Conservation (phyloP, 768 basidiomycete genomes). For the Suillus americanus region DNA sequence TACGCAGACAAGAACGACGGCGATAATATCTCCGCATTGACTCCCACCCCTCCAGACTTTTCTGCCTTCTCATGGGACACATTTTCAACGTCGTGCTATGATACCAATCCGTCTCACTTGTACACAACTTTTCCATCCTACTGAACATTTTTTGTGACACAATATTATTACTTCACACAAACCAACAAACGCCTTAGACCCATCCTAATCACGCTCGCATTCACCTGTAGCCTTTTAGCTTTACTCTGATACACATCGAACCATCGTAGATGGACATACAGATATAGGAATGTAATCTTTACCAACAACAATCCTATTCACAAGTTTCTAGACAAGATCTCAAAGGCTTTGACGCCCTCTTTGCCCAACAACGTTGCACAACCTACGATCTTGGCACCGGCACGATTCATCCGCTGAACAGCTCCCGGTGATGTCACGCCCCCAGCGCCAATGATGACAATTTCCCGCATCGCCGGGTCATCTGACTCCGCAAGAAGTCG, state of each 20-base stretch:
- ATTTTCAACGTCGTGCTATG: background rate
- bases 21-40: background rate
- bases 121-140: conserved; percentile 2
- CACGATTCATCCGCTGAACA: conserved; percentile 66
- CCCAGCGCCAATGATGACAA: conserved; percentile 78
- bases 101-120: background rate
- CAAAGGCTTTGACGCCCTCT: conserved; percentile 54
- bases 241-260: background rate
- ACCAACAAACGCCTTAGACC: conserved; percentile 18
- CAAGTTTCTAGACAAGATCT: conserved; percentile 32
- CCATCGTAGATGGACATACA: background rate
- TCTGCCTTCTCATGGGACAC: conserved; percentile 22
- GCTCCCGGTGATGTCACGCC: conserved; percentile 68
- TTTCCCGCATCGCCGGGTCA: conserved; percentile 41
- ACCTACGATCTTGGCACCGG: conserved; percentile 73
- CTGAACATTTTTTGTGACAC: conserved; percentile 3
- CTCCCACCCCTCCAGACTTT: conserved; percentile 14
- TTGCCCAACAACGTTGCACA: conserved; percentile 57
- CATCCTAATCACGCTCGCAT: conserved; percentile 4
- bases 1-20: background rate
- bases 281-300: background rate
- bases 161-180: conserved; percentile 27
- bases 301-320: background rate
- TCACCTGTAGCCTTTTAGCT: conserved; percentile 23
- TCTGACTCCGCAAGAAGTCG: conserved; percentile 44